These are phyloP conservation scores for Sphagnum contortum DNA, from an alignment of 225 moss, liverwort and hornwort genomes.

Conservation along the genomic window DNA sequence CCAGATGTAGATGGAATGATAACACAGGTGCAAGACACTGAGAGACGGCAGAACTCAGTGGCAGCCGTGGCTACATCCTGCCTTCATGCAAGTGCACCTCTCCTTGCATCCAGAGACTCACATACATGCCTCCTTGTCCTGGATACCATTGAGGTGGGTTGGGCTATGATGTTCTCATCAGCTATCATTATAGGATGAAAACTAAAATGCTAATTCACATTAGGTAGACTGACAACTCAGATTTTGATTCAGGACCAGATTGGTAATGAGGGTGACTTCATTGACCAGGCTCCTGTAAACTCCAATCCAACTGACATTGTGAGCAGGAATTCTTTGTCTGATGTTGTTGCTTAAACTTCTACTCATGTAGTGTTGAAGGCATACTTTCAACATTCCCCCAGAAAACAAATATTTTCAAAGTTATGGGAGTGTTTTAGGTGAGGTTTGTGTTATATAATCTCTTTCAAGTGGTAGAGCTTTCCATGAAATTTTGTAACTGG, in stretches of 20 bases:
- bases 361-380: no score
- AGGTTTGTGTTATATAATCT: no score
- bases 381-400: no score
- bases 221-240: no score
- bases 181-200: neutral
- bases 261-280: neutral
- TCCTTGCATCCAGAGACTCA: slow-evolving; percentile 67
- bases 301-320: no score
- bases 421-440: no score
- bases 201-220: neutral
- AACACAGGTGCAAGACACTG: slow-evolving; percentile 48
- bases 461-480: no score
- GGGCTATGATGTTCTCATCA: neutral
- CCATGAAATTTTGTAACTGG: no score
- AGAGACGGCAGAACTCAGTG: slow-evolving; percentile 60
- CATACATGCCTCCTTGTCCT: slow-evolving; percentile 78
- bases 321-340: no score
- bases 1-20: slow-evolving; percentile 47
- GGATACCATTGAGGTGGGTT: slow-evolving; percentile 60
- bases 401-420: no score
- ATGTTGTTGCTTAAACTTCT: no score
- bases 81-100: slow-evolving; percentile 65
- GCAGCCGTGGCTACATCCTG: slow-evolving; percentile 62
- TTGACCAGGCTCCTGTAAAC: no score
- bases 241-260: neutral